Conservation (phyloP, 2,329 filamentous ascomycete genomes). For the Fusarium stilboides region DNA sequence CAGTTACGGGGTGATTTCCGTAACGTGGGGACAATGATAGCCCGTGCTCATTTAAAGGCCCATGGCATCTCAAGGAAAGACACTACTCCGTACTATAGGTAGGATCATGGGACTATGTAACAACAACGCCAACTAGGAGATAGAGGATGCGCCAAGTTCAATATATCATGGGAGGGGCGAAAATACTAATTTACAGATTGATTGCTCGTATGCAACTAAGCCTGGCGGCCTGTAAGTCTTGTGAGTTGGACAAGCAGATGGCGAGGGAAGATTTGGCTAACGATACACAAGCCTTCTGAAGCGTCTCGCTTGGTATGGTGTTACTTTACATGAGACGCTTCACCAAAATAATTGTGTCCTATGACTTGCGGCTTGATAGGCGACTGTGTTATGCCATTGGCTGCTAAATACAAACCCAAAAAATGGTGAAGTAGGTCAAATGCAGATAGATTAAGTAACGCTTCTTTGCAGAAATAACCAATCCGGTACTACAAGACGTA, state of each 20-base stretch:
- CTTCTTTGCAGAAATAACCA: neutral
- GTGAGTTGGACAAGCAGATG: neutral
- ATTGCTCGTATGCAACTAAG: neutral
- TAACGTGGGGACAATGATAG: neutral
- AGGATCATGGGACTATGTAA: no score
- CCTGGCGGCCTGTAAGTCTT: neutral
- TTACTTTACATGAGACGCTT: neutral
- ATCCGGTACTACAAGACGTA: neutral
- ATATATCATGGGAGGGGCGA: no score
- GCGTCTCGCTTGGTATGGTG: neutral
- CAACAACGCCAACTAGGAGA: no score
- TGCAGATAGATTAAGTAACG: no score
- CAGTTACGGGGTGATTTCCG: slow-evolving; percentile 1
- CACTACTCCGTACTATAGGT: no score
- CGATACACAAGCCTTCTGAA: neutral
- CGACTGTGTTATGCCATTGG: slow-evolving; percentile 12
- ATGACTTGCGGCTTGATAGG: neutral
- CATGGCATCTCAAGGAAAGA: neutral
- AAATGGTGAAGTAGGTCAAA: neutral
- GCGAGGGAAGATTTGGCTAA: slow-evolving; percentile 1
- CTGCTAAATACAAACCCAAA: neutral
- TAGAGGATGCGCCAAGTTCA: no score
- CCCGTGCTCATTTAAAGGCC: slow-evolving; percentile 3
- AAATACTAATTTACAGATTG: no score
- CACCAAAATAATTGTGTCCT: neutral